A percentile compares a stretch with the other conserved stretches of the same genome.
Conservation (phyloP, 2,329 filamentous ascomycete species). For the Ciborinia camelliae region DNA sequence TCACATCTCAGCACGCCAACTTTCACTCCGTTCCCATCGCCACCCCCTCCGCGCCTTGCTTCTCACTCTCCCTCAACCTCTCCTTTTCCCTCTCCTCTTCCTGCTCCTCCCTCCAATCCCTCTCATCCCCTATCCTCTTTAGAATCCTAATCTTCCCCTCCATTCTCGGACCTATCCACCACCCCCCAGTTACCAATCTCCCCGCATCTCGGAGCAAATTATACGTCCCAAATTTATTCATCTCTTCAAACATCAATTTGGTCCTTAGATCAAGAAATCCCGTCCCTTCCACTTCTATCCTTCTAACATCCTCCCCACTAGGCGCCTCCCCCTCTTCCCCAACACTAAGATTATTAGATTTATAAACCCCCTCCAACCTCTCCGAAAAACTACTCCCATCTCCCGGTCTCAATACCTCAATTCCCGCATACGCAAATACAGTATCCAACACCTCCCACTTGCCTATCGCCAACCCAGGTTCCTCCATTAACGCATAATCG, state of each 20-base stretch:
- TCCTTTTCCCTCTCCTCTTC: neutral
- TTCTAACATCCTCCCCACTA: slow-evolving; percentile 25
- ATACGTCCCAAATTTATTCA: slow-evolving; percentile 33
- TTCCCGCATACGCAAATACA: slow-evolving; percentile 55
- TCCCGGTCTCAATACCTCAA: slow-evolving; percentile 55
- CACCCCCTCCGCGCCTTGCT: neutral
- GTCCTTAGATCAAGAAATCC: slow-evolving; percentile 28
- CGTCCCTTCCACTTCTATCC: slow-evolving; percentile 29
- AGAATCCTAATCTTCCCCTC: slow-evolving; percentile 42
- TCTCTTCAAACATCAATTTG: slow-evolving; percentile 29
- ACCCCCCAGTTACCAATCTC: slow-evolving; percentile 52
- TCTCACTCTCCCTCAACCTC: neutral
- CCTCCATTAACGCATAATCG: slow-evolving; percentile 59
- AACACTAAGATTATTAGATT: slow-evolving; percentile 30
- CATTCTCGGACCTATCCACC: slow-evolving; percentile 64
- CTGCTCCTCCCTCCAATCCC: neutral
- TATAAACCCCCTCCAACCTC: slow-evolving; percentile 29
- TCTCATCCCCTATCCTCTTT: slow-evolving; percentile 26
- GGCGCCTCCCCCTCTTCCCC: neutral
- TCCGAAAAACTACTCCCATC: slow-evolving; percentile 30
- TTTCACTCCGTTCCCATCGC: too few relatives aligned
- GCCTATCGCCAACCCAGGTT: slow-evolving; percentile 46
- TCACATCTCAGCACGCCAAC: neutral
- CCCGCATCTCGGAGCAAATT: slow-evolving; percentile 38
- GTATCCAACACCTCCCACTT: slow-evolving; percentile 57